Conservation (phyloP, 176 grass and related monocot genomes). For the Zoysia japonica region DNA sequence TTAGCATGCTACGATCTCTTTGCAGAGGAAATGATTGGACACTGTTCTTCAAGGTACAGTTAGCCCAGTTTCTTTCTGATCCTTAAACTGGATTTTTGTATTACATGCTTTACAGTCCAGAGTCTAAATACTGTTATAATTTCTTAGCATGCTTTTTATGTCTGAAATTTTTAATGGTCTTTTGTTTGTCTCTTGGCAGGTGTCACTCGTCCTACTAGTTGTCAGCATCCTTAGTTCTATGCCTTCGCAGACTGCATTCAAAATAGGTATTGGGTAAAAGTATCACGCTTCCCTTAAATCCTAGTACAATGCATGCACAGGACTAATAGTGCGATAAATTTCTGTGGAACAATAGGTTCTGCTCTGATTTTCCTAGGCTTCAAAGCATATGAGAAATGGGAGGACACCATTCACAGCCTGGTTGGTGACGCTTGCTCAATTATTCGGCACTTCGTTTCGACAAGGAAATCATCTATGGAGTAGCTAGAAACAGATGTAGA, state of each 20-base stretch:
- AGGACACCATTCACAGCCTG: slow-evolving; percentile 68
- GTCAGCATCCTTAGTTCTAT: slow-evolving; percentile 73
- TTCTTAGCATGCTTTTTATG: neutral
- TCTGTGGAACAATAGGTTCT: slow-evolving; percentile 57
- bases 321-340: slow-evolving; percentile 30
- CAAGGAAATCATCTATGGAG: slow-evolving; percentile 42
- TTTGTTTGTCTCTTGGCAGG: slow-evolving; percentile 40
- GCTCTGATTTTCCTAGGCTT: slow-evolving; percentile 68
- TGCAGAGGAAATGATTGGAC: slow-evolving; percentile 94
- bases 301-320: neutral
- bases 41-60: slow-evolving; percentile 66
- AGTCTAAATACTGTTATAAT: neutral
- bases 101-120: neutral
- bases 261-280: slow-evolving; percentile 62
- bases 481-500: slow-evolving; percentile 41
- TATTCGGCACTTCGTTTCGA: slow-evolving; percentile 46
- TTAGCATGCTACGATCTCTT: slow-evolving; percentile 72
- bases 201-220: slow-evolving; percentile 58
- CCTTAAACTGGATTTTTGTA: slow-evolving; percentile 21
- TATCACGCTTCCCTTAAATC: slow-evolving; percentile 6
- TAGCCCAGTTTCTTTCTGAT: slow-evolving; percentile 30
- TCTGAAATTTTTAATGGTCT: slow-evolving; percentile 6
- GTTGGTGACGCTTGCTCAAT: slow-evolving; percentile 44
- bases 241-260: slow-evolving; percentile 61
- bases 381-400: slow-evolving; percentile 87